These are phyloP conservation scores for Mortierella sp. DNA, from an alignment of 371 early-diverging fungal species.

Conservation along the genomic window DNA sequence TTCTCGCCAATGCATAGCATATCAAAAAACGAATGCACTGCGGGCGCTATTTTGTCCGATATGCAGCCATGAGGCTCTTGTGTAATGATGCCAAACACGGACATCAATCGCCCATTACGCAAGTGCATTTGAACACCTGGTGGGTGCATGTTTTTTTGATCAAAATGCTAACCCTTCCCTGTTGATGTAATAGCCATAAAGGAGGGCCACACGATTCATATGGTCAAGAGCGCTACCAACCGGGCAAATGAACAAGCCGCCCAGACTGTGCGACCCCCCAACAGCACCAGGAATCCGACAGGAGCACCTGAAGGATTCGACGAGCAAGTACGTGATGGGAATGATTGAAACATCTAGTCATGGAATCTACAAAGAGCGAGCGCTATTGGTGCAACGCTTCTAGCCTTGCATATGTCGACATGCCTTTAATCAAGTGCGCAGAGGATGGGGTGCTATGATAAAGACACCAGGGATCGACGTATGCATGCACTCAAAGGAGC, in stretches of 20 bases:
- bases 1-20: not conserved
- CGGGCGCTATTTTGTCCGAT: not conserved
- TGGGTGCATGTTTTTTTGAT: too few relatives aligned
- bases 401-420: too few relatives aligned
- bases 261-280: conserved; percentile 34
- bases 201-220: conserved; percentile 72
- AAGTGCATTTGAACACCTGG: too few relatives aligned
- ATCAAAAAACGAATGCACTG: not conserved
- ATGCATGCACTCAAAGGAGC: too few relatives aligned
- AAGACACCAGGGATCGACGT: too few relatives aligned
- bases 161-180: too few relatives aligned
- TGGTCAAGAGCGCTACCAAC: conserved; percentile 68
- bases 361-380: too few relatives aligned
- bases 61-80: conserved; percentile 3
- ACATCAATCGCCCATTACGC: conserved; percentile 5
- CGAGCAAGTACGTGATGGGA: conserved; percentile 35
- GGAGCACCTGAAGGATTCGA: conserved; percentile 32
- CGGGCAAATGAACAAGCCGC: conserved; percentile 55
- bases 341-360: too few relatives aligned
- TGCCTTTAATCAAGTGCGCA: too few relatives aligned
- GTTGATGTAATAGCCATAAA: conserved; percentile 56
- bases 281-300: conserved; percentile 23
- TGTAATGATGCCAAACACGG: conserved; percentile 12
- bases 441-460: too few relatives aligned
- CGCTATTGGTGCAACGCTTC: too few relatives aligned